Evolutionary conservation across 23 red algal genomes (phyloP).

Genomic region (Chondrus crispus): DNA sequence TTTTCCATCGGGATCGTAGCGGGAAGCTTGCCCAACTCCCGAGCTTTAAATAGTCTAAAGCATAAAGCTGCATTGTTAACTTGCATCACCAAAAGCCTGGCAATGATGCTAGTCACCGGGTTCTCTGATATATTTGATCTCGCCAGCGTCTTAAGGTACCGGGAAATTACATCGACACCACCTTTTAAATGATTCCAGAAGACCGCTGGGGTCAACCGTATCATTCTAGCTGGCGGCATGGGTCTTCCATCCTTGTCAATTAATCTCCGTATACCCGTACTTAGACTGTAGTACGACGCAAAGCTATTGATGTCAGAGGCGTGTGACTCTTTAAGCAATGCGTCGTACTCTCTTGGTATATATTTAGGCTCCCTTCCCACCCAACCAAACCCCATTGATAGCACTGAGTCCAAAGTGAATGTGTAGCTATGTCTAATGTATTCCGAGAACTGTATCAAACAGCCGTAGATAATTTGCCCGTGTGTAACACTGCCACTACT

Average conservation of each 20-base stretch:
- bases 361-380: background rate
- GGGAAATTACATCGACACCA: conserved; percentile 7
- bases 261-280: background rate
- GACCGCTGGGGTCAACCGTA: background rate
- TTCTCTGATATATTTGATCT: background rate
- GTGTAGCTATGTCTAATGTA: background rate
- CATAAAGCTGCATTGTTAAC: background rate
- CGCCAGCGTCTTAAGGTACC: background rate
- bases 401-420: background rate
- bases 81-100: background rate
- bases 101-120: background rate
- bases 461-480: background rate
- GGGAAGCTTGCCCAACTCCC: background rate
- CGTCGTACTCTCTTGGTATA: background rate
- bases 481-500: background rate
- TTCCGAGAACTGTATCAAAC: background rate
- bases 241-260: background rate
- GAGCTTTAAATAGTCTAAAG: background rate
- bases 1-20: background rate
- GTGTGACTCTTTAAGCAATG: background rate
- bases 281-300: background rate
- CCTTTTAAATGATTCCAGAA: conserved; percentile 13
- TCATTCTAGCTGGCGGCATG: background rate
- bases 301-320: background rate
- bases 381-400: background rate